Evolutionary conservation across 306 rosid genomes (phyloP).

Genomic region (Cercis canadensis): DNA sequence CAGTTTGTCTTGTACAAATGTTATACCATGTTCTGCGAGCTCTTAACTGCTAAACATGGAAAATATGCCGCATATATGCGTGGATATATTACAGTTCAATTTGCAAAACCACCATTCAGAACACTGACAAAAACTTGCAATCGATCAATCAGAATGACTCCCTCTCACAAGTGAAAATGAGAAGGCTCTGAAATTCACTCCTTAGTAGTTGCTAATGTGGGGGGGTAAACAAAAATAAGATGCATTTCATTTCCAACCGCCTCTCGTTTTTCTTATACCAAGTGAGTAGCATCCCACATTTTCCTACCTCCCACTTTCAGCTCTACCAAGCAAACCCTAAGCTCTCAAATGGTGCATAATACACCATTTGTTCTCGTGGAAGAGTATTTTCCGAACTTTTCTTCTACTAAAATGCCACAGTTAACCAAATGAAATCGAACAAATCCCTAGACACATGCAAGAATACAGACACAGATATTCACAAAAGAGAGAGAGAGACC

Average conservation of each 20-base stretch:
- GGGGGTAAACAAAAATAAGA: too few species aligned
- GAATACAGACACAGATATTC: background rate
- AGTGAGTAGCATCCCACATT: too few species aligned
- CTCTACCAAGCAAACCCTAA: too few species aligned
- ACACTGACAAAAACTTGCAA: background rate
- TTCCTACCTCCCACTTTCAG: too few species aligned
- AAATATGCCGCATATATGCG: slow-evolving; percentile 3
- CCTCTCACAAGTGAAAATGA: background rate
- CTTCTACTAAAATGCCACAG: background rate
- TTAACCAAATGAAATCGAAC: slow-evolving; percentile 12
- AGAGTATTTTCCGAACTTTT: background rate
- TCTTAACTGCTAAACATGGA: slow-evolving; percentile 3
- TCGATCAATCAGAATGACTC: background rate
- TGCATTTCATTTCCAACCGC: too few species aligned
- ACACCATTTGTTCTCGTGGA: background rate
- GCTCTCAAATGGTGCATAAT: too few species aligned
- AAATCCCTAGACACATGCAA: background rate
- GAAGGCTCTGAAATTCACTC: too few species aligned
- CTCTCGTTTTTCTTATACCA: too few species aligned
- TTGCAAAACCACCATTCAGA: slow-evolving; percentile 22
- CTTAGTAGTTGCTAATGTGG: too few species aligned
- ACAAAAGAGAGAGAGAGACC: slow-evolving; percentile 46
- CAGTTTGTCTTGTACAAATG: background rate
- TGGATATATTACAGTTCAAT: slow-evolving; percentile 1
- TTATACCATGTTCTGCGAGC: background rate